Percentiles rank a stretch among this genome's conserved stretches.
These are phyloP conservation scores for Isabelozyma heimii DNA, from an alignment of 805 yeast species.

Conservation along the genomic window DNA sequence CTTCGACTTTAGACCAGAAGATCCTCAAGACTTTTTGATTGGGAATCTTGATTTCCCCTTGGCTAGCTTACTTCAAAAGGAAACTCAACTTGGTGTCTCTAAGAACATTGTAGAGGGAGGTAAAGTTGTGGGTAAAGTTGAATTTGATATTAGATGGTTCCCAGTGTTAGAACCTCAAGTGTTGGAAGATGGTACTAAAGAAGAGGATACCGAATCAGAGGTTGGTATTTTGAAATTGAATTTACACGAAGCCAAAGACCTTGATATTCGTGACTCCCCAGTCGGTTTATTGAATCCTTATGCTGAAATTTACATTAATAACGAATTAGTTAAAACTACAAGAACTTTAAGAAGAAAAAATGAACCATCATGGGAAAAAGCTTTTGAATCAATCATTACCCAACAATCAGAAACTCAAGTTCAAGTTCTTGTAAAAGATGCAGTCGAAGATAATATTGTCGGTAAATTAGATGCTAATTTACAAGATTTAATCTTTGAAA, in stretches of 20 bases:
- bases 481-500: slow-evolving; percentile 52
- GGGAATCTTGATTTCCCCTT: slow-evolving; percentile 53
- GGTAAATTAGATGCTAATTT: slow-evolving; percentile 53
- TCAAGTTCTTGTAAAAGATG: slow-evolving; percentile 59
- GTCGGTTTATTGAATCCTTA: slow-evolving; percentile 58
- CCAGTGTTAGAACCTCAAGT: slow-evolving; percentile 44
- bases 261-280: slow-evolving; percentile 53
- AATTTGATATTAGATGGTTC: slow-evolving; percentile 54
- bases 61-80: slow-evolving; percentile 58
- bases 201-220: slow-evolving; percentile 56
- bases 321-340: slow-evolving; percentile 51
- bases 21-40: slow-evolving; percentile 51
- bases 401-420: slow-evolving; percentile 57
- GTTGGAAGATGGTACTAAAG: slow-evolving; percentile 49
- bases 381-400: slow-evolving; percentile 58
- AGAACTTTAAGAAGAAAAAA: slow-evolving; percentile 66
- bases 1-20: slow-evolving; percentile 50
- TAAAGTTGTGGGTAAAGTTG: slow-evolving; percentile 54
- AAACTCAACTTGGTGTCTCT: slow-evolving; percentile 39
- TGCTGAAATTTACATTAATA: slow-evolving; percentile 64
- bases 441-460: slow-evolving; percentile 51
- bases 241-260: slow-evolving; percentile 56
- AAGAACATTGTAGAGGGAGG: slow-evolving; percentile 49
- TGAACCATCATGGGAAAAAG: slow-evolving; percentile 71
- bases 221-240: slow-evolving; percentile 69